Evolutionary conservation across 2,329 filamentous ascomycete species (phyloP), one percentile per base, ranked within the genome.

Genomic region (Madurella mycetomatis): DNA sequence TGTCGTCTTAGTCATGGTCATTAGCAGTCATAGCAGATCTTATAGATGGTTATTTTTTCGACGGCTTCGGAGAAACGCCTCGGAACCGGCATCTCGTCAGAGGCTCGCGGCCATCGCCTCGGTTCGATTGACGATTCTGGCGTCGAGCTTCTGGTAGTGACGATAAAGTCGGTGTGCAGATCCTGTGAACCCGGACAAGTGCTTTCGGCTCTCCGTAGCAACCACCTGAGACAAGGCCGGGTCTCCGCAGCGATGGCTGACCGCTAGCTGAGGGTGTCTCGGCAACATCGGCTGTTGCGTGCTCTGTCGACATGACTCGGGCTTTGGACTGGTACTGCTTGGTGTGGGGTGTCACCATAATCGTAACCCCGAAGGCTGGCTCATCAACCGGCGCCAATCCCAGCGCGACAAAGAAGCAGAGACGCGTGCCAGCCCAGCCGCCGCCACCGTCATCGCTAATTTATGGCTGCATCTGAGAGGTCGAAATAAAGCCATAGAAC

Each of bases 311-410:
- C 34, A 17, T 43, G 9, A 31, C 19, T 34, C n/a, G 16, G 8
- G 16, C 16, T 9, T 19, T 15, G 25, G 47, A 51, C 47, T 57
- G 55, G 47, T n/a, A 17, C 9, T 32, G 41, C 17, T 13, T 41
- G 31, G 18, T 25, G 18, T 15, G 32, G 7, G 44, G 41, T 46
- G 49, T 46, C 30, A 31, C 42, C 39, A 41, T 19, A 25, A 41
- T 46, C 39, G 43, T 47, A 55, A 34, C 42, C 48, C 48, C 39
- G 40, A 42, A 25, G 30, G n/a, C 53, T 25, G 17, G 18, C 41
- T 48, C 43, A 37, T 48, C 25, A 41, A 37, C 42, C 40, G 41
- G 53, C 56, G 30, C 60, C 61, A 63, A 60, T 63, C 54, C 50
- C 39, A 53, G 37, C n/a, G 42, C 51, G 56, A 49, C 49, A 51